phyloP scores from a whole-genome alignment of 768 basidiomycete genomes.

The Strobilomyces echinocephalus region DNA sequence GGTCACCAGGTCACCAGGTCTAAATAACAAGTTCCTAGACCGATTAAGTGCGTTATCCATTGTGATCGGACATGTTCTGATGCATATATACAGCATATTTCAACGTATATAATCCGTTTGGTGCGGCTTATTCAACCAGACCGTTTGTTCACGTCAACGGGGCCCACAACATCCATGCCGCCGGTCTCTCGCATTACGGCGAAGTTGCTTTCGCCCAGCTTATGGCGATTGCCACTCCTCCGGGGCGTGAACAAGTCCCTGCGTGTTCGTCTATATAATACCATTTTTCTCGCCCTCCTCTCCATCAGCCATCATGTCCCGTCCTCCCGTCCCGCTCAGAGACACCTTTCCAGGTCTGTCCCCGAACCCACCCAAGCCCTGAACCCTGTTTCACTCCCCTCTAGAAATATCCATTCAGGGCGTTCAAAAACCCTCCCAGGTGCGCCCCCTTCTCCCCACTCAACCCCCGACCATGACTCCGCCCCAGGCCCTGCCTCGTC shows the following conservation, averaged over 20 bases:
- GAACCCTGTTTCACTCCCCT: not conserved
- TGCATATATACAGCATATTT: too few species aligned
- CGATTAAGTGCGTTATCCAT: too few species aligned
- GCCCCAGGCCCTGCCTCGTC: slow-evolving; percentile 2
- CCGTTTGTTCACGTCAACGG: too few species aligned
- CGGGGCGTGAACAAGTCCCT: slow-evolving; percentile 22
- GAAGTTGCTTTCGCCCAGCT: too few species aligned
- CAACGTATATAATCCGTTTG: too few species aligned
- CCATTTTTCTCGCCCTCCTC: not conserved
- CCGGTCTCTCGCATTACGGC: too few species aligned
- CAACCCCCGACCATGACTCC: slow-evolving; percentile 1
- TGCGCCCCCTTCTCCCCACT: slow-evolving; percentile 4
- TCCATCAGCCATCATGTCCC: slow-evolving; percentile 17
- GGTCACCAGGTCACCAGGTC: too few species aligned
- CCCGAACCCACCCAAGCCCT: not conserved
- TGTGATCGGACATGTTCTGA: too few species aligned
- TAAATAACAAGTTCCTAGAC: too few species aligned
- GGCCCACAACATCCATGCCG: too few species aligned
- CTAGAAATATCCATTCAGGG: slow-evolving; percentile 21
- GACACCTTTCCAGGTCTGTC: slow-evolving; percentile 52
- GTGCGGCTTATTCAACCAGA: too few species aligned
- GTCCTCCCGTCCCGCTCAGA: slow-evolving; percentile 32
- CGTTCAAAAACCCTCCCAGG: slow-evolving; percentile 1
- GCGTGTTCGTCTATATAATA: slow-evolving; percentile 3
- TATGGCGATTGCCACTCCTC: slow-evolving; percentile 26